Percentiles rank a stretch among this genome's conserved stretches.
These are phyloP conservation scores for Chlamydomonas asymmetrica DNA, from an alignment of 139 green algal species.

Conservation along the genomic window DNA sequence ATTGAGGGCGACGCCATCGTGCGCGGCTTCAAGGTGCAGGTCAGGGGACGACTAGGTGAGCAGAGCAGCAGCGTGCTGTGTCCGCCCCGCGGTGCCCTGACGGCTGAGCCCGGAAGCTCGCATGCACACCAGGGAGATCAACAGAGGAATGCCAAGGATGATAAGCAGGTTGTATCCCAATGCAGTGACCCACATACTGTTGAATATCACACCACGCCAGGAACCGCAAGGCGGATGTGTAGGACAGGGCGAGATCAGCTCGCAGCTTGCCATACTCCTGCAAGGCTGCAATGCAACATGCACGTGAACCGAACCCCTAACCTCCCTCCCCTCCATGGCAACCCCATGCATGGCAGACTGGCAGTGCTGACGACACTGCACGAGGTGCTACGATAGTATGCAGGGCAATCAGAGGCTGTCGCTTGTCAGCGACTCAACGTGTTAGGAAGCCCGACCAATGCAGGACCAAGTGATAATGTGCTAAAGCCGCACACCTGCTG, in stretches of 20 bases:
- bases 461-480: neutral
- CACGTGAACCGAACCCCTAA: too few relatives aligned
- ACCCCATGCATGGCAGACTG: neutral
- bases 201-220: neutral
- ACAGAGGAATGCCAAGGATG: too few relatives aligned
- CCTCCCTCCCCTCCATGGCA: too few relatives aligned
- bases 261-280: too few relatives aligned
- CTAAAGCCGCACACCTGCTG: neutral
- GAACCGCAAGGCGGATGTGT: neutral
- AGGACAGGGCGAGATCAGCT: too few relatives aligned
- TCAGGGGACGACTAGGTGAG: constrained; percentile 30
- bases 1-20: constrained; percentile 26
- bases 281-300: too few relatives aligned
- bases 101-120: neutral
- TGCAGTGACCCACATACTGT: too few relatives aligned
- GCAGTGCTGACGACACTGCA: neutral
- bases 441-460: neutral
- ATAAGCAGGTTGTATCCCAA: too few relatives aligned
- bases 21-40: constrained; percentile 17
- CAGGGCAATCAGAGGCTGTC: too few relatives aligned
- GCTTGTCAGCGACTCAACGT: too few relatives aligned
- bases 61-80: neutral
- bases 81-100: neutral
- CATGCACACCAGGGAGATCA: neutral
- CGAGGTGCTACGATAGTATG: neutral